Conservation (phyloP, 768 basidiomycete genomes). For the Lactarius sanguifluus region DNA sequence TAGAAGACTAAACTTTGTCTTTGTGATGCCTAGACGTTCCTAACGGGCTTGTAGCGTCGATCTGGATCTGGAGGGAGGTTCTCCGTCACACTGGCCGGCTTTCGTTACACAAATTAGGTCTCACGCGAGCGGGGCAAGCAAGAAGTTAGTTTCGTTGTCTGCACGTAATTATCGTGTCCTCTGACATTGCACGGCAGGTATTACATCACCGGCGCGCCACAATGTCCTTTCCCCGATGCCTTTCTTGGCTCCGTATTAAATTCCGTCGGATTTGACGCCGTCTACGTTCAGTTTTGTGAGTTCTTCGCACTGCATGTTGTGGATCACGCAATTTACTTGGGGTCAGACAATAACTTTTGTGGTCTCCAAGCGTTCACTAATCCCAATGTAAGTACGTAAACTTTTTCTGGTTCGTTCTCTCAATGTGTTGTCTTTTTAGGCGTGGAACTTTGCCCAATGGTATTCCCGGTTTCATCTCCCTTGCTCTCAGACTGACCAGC, state of each 20-base stretch:
- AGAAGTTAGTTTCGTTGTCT: conserved; percentile 42
- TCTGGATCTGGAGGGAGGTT: conserved; percentile 74
- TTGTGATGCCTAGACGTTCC: neutral
- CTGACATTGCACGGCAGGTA: conserved; percentile 44
- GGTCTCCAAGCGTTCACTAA: conserved; percentile 48
- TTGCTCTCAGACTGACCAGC: neutral
- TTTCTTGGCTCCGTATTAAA: conserved; percentile 60
- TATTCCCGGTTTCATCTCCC: conserved; percentile 29
- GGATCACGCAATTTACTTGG: neutral
- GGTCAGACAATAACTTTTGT: conserved; percentile 57
- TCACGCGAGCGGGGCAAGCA: conserved; percentile 50
- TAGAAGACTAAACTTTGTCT: conserved; percentile 31
- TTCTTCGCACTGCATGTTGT: conserved; percentile 11
- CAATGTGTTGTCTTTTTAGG: conserved; percentile 33
- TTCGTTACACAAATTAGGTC: conserved; percentile 55
- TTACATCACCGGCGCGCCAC: conserved; percentile 64
- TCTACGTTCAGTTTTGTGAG: conserved; percentile 72
- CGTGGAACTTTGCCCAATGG: conserved; percentile 59
- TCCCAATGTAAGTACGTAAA: conserved; percentile 39
- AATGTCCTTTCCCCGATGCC: conserved; percentile 70
- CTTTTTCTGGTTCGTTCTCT: neutral
- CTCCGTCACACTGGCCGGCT: conserved; percentile 32
- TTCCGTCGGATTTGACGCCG: conserved; percentile 62
- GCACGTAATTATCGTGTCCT: neutral
- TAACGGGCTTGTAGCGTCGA: conserved; percentile 43